Evolutionary conservation across 768 basidiomycete genomes (phyloP).

Genomic region (Phlebiopsis gigantea): DNA sequence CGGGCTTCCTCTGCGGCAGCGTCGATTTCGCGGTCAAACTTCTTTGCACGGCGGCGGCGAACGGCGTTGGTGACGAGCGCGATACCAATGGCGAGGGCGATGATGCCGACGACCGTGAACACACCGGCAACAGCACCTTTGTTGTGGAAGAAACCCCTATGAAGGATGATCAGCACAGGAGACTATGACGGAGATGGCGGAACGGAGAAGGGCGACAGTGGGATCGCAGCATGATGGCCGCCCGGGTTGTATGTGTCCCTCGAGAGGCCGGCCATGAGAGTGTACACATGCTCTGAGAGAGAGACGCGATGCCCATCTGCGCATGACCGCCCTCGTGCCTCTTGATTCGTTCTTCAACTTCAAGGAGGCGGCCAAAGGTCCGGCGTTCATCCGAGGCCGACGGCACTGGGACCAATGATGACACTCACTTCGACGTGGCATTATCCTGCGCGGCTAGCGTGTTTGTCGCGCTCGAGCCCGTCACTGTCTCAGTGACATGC

Average conservation of each 20-base stretch:
- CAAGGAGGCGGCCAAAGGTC: background rate
- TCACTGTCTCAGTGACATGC: background rate
- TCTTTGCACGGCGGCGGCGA: constrained; percentile 57
- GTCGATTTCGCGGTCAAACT: constrained; percentile 70
- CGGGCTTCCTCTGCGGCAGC: constrained; percentile 65
- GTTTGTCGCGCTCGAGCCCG: background rate
- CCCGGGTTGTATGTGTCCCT: background rate
- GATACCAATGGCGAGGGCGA: constrained; percentile 47
- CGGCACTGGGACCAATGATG: background rate
- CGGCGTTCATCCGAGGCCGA: background rate
- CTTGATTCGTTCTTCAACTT: background rate
- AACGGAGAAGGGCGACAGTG: background rate
- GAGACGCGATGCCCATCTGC: background rate
- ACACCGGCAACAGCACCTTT: constrained; percentile 68
- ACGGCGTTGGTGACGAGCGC: constrained; percentile 46
- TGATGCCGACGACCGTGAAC: constrained; percentile 66
- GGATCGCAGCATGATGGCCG: background rate
- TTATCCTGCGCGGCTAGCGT: background rate
- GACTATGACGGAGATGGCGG: background rate
- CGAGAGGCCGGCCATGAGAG: too few species aligned
- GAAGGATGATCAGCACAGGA: background rate
- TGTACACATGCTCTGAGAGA: background rate
- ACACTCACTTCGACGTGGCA: constrained; percentile 16
- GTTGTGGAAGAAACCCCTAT: constrained; percentile 62
- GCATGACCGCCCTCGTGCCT: too few species aligned